Evolutionary conservation across 2,329 filamentous ascomycete species (phyloP), one percentile per base, ranked within the genome.

Genomic region (Claviceps spartinae): DNA sequence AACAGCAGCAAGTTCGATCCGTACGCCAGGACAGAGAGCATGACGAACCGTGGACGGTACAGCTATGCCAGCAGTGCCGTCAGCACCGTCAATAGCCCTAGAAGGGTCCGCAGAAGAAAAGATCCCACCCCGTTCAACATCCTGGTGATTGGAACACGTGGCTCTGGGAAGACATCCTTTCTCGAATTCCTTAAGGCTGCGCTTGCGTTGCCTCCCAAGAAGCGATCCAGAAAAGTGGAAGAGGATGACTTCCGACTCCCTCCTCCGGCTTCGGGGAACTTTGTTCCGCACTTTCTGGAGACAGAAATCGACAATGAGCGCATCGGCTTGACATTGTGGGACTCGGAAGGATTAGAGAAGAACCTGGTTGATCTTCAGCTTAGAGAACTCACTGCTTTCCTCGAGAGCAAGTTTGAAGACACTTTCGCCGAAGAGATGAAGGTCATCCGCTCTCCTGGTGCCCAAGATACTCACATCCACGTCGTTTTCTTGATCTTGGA

Each of bases 391-490:
- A 84, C 86, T 37, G 78, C 85, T 8, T 98, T 98, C 71, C 74
- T 98, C 54, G 93, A 98, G 73, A 91, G 86, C 73, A 97, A 97
- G 68, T 98, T 98, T 60, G 91, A 98, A 67, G 93, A 98, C 63
- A 97, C 93, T 0, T 95, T 98, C 65, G 82, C 82, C 48, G 93
- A 98, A 70, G 93, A 98, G 73, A 95, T 95, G 78, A 97, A 96
- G 73, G 90, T 98, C 47, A 77, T 96, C 56, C 86, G 93, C 61
- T 89, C 90, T 50, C 91, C 93, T 26, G 91, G 90, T 52, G 86
- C 88, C 57, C 87, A 89, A 65, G 93, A 98, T 72, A 96, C 91
- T 49, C 93, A 98, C 67, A 95, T 98, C 58, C 93, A 98, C 66
- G 94, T 88, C 59, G 89, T 89, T 51, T 95, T 98, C 69, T 76